Conservation (phyloP, 306 rosid species). For the Quercus ilex region DNA sequence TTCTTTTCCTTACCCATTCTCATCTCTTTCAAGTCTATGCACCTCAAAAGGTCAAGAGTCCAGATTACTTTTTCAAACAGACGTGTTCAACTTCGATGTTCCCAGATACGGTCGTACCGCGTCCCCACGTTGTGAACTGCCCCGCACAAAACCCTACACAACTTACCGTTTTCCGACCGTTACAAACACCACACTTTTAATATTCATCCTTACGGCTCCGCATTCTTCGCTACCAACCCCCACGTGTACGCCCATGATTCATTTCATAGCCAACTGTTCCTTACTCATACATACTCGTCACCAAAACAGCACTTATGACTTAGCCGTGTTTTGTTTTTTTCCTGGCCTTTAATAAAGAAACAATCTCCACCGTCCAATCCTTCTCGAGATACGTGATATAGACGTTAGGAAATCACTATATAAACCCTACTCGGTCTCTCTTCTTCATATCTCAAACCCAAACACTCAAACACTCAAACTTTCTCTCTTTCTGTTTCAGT, state of each 20-base stretch:
- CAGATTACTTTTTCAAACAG: neutral
- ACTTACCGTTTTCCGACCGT: constrained; percentile 16
- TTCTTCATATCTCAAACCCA: constrained; percentile 16
- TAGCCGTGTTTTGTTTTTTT: neutral
- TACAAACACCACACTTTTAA: neutral
- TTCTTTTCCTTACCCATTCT: too few relatives aligned
- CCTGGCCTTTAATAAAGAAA: neutral
- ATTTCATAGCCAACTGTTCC: neutral
- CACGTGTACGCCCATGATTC: neutral
- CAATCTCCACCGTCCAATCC: constrained; percentile 15
- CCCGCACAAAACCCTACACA: too few relatives aligned
- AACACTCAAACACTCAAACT: neutral
- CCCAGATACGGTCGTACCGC: neutral
- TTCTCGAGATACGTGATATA: neutral
- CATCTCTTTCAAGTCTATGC: too few relatives aligned
- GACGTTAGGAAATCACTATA: neutral
- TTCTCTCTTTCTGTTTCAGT: neutral
- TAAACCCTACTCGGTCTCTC: neutral
- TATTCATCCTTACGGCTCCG: neutral
- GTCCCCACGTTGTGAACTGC: neutral
- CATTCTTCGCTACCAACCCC: neutral
- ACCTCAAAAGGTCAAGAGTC: too few relatives aligned
- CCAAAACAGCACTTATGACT: neutral
- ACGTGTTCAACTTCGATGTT: neutral
- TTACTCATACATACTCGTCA: neutral